A percentile compares a stretch with the other conserved stretches of the same genome.
Evolutionary conservation across 2,329 filamentous ascomycete species (phyloP).

Genomic region (Akanthomyces uredinophilus): DNA sequence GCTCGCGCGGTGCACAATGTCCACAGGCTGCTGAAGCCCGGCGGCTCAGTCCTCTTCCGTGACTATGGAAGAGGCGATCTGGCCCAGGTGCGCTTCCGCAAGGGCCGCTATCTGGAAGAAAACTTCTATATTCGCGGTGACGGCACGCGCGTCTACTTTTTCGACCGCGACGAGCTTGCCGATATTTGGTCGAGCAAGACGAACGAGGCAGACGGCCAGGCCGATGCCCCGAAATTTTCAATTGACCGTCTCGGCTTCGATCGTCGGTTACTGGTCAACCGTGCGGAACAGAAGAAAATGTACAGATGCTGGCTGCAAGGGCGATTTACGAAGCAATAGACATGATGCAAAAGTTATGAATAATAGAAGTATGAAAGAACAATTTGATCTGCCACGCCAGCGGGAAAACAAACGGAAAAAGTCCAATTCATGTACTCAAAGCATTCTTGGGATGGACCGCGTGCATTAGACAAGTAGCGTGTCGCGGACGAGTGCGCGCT

Average conservation of each 20-base stretch:
- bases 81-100: conserved; percentile 95
- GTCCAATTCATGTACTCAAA: conserved; percentile 9
- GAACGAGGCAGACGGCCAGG: conserved; percentile 22
- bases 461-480: conserved; percentile 35
- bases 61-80: conserved; percentile 95
- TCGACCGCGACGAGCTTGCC: conserved; percentile 77
- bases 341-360: conserved; percentile 12
- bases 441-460: too few species aligned
- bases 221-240: conserved; percentile 49
- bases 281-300: conserved; percentile 90
- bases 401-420: background rate
- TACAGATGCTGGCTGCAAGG: conserved; percentile 96
- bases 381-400: background rate
- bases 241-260: conserved; percentile 78
- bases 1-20: conserved; percentile 74
- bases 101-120: conserved; percentile 86
- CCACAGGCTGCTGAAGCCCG: conserved; percentile 77
- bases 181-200: conserved; percentile 65
- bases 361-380: conserved; percentile 10
- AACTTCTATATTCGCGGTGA: conserved; percentile 97
- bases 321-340: conserved; percentile 65
- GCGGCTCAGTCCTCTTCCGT: conserved; percentile 89
- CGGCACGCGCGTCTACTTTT: conserved; percentile 96
- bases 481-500: conserved; percentile 38
- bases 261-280: conserved; percentile 84